Evolutionary conservation across 1,139 yeast species (phyloP).

Genomic region (Saccharomyces pastorianus): DNA sequence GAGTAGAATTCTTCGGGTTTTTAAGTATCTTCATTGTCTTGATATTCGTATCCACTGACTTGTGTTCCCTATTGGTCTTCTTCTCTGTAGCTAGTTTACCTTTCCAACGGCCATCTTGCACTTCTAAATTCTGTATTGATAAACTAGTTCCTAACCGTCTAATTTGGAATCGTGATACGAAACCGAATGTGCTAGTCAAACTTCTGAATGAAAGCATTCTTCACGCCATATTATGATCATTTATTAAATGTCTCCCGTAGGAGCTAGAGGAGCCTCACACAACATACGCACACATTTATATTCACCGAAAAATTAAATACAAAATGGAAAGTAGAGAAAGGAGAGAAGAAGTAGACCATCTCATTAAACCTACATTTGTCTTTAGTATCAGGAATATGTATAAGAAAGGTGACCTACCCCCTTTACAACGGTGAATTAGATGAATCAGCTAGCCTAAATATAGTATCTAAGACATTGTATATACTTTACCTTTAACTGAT

Average conservation of each 20-base stretch:
- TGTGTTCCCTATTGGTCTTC: background rate
- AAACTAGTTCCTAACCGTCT: background rate
- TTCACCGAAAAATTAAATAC: background rate
- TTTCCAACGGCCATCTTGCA: background rate
- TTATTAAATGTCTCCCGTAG: background rate
- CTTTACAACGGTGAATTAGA: background rate
- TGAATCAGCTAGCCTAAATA: background rate
- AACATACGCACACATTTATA: background rate
- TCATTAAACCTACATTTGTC: background rate
- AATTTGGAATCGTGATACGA: background rate
- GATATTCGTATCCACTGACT: background rate
- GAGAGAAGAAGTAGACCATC: too few species aligned
- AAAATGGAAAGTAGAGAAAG: too few species aligned
- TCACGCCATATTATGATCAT: background rate
- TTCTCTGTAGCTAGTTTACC: background rate
- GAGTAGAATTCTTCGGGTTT: slow-evolving; percentile 2
- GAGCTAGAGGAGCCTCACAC: background rate
- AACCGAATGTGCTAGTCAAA: background rate
- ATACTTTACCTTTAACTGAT: background rate
- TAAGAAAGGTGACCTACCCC: background rate
- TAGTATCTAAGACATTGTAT: background rate
- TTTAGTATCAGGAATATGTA: background rate
- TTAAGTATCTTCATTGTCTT: slow-evolving; percentile 3
- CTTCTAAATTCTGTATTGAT: background rate
- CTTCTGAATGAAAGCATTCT: background rate